These are phyloP conservation scores for Quercus berberidifolia DNA, from an alignment of 306 rosid genomes.

Conservation along the genomic window DNA sequence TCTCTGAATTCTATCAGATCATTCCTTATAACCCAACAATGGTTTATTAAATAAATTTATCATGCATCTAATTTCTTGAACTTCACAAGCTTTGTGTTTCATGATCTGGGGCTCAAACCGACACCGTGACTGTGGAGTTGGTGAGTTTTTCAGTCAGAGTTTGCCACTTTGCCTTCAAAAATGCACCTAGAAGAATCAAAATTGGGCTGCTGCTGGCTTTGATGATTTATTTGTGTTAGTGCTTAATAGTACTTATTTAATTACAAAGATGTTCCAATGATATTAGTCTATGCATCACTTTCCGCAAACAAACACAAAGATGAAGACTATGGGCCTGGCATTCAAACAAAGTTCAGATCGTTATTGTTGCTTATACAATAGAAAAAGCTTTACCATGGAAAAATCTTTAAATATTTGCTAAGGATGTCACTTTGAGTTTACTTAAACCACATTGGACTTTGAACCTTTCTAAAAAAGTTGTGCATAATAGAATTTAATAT, in stretches of 20 bases:
- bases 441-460: constrained; percentile 36
- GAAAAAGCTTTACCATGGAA: constrained; percentile 14
- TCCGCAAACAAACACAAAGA: constrained; percentile 33
- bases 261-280: constrained; percentile 30
- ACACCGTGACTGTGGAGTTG: constrained; percentile 4
- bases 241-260: constrained; percentile 14
- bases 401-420: constrained; percentile 24
- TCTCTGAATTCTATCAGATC: constrained; percentile 23
- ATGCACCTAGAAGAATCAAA: constrained; percentile 14
- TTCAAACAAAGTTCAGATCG: constrained; percentile 29
- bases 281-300: constrained; percentile 48
- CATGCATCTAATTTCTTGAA: not conserved
- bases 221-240: constrained; percentile 25
- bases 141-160: not conserved
- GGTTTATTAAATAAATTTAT: not conserved
- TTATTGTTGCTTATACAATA: constrained; percentile 24
- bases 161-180: constrained; percentile 4
- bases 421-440: constrained; percentile 39
- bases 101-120: constrained; percentile 23
- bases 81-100: constrained; percentile 1
- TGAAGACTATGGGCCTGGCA: constrained; percentile 22
- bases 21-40: constrained; percentile 20
- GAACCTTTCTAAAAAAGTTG: constrained; percentile 49
- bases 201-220: constrained; percentile 28
- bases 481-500: constrained; percentile 35